Percentiles rank a stretch among this genome's conserved stretches.
These are phyloP conservation scores for Ganoderma boninense DNA, from an alignment of 1,284 basidiomycete species.

Conservation along the genomic window DNA sequence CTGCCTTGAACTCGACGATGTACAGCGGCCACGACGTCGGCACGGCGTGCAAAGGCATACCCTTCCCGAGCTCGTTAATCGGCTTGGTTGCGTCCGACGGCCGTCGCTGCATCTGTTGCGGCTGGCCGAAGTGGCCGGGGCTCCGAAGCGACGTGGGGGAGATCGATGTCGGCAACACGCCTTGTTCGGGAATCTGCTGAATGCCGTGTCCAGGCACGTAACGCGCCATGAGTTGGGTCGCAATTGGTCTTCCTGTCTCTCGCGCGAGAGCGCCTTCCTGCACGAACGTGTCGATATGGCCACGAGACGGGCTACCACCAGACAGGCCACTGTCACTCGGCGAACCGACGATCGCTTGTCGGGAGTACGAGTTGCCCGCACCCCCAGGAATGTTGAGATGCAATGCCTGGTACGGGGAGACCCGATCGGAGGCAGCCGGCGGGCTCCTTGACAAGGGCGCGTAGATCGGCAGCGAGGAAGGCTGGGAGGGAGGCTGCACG, in stretches of 20 bases:
- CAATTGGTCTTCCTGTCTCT: constrained; percentile 31
- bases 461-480: constrained; percentile 74
- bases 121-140: constrained; percentile 38
- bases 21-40: constrained; percentile 89
- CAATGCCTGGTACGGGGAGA: constrained; percentile 64
- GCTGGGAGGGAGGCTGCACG: constrained; percentile 60
- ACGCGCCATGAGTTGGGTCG: constrained; percentile 55
- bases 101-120: constrained; percentile 51
- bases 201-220: constrained; percentile 73
- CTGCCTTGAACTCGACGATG: constrained; percentile 98
- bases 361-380: constrained; percentile 49
- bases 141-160: constrained; percentile 40
- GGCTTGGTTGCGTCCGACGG: constrained; percentile 58
- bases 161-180: constrained; percentile 42
- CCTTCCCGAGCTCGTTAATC: constrained; percentile 84
- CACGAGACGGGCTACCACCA: constrained; percentile 43
- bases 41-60: constrained; percentile 86
- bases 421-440: constrained; percentile 56
- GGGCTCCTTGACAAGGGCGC: constrained; percentile 72
- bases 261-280: constrained; percentile 27
- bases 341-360: constrained; percentile 61
- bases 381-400: constrained; percentile 61
- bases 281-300: constrained; percentile 36
- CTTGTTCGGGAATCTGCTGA: constrained; percentile 60
- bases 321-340: constrained; percentile 58